Evolutionary conservation across 768 basidiomycete species (phyloP).

Genomic region (Kwoniella pini): DNA sequence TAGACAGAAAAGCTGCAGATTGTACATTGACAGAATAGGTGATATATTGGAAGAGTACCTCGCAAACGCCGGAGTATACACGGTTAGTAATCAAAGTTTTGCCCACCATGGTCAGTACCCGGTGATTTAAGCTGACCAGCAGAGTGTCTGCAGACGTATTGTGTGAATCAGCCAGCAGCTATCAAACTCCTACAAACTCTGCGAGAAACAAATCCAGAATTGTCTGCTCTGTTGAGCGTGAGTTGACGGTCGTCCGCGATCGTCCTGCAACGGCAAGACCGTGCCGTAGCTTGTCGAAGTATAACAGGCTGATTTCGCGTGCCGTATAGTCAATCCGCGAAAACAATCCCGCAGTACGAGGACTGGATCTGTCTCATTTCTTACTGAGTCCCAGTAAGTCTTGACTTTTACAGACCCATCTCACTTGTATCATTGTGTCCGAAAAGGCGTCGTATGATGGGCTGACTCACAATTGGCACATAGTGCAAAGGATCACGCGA

Average conservation of each 20-base stretch:
- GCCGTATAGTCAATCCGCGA: constrained; percentile 67
- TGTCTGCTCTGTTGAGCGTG: constrained; percentile 71
- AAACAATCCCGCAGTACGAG: constrained; percentile 69
- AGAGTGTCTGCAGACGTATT: constrained; percentile 66
- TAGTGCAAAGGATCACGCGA: constrained; percentile 93
- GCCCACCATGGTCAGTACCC: too few species aligned
- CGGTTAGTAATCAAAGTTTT: constrained; percentile 58
- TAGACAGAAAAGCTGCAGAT: constrained; percentile 82
- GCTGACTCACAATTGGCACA: background rate
- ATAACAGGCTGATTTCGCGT: background rate
- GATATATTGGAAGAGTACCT: constrained; percentile 78
- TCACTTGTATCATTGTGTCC: background rate
- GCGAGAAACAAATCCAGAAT: constrained; percentile 66
- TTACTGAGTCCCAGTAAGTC: constrained; percentile 81
- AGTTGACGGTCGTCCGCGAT: constrained; percentile 14
- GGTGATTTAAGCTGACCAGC: background rate
- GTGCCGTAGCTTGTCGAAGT: background rate
- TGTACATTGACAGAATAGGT: constrained; percentile 86
- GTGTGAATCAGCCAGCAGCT: constrained; percentile 79
- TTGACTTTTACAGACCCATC: background rate
- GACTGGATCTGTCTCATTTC: constrained; percentile 86
- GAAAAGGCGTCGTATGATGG: background rate
- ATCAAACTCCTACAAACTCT: constrained; percentile 74
- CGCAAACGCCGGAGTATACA: constrained; percentile 74
- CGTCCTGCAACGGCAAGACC: too few species aligned